Conservation (phyloP, 2,329 filamentous ascomycete genomes). For the Cladosporium sp. region DNA sequence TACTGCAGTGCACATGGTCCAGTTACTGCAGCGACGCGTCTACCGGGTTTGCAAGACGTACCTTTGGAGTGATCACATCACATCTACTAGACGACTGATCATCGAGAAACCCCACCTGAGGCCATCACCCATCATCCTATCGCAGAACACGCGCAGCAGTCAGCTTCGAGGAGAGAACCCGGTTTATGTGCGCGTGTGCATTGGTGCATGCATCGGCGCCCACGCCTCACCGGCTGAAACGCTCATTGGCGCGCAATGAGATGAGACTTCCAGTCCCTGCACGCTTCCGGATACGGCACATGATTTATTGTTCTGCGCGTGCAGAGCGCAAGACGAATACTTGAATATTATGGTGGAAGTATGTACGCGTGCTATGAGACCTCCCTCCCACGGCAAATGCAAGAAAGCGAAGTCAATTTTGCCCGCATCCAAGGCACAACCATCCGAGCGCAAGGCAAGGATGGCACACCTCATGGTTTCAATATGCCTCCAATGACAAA, state of each 20-base stretch:
- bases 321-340: neutral
- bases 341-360: neutral
- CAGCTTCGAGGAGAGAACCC: no score
- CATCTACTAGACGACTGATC: no score
- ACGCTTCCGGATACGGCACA: neutral
- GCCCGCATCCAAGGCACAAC: slow-evolving; percentile 5
- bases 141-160: no score
- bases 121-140: no score
- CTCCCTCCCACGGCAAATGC: slow-evolving; percentile 9
- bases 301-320: neutral
- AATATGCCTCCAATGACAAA: slow-evolving; percentile 31
- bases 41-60: no score
- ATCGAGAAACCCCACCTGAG: no score
- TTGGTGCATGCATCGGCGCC: neutral
- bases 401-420: slow-evolving; percentile 12
- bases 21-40: no score
- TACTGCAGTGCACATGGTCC: no score
- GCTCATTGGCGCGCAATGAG: neutral
- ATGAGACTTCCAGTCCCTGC: neutral
- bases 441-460: slow-evolving; percentile 2
- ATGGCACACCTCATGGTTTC: slow-evolving; percentile 3
- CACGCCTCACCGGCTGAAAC: neutral
- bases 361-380: slow-evolving; percentile 13
- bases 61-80: no score
- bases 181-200: no score